Percentiles rank a stretch among this genome's conserved stretches.
phyloP scores from a whole-genome alignment of 169 alveolate species.

The Miamiensis avidus region DNA sequence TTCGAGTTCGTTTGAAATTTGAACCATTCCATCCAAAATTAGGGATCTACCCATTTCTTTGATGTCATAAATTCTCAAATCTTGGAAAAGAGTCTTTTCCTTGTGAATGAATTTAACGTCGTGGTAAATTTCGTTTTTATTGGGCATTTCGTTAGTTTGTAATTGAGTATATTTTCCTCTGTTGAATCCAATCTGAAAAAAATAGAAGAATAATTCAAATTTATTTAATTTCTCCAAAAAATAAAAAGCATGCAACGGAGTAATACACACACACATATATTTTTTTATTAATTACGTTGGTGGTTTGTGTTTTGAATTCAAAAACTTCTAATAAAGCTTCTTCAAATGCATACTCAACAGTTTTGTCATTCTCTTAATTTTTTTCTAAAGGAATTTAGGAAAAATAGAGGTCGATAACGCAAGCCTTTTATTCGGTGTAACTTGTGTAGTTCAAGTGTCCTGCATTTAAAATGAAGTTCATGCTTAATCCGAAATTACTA shows the following conservation, averaged over 20 bases:
- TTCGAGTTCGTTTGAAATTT: slow-evolving; percentile 19
- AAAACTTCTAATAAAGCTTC: not conserved
- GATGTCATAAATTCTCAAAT: slow-evolving; percentile 29
- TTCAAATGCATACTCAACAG: not conserved
- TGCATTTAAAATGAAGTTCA: not conserved
- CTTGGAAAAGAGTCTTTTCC: slow-evolving; percentile 36
- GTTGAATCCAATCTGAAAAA: not conserved
- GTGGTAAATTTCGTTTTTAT: slow-evolving; percentile 18
- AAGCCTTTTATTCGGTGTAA: not conserved
- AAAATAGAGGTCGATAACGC: not conserved
- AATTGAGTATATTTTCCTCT: slow-evolving; percentile 19
- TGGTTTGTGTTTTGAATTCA: not conserved
- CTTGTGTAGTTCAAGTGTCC: not conserved
- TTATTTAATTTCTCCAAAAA: no score
- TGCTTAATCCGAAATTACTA: not conserved
- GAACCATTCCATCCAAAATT: slow-evolving; percentile 23
- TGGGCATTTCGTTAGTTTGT: slow-evolving; percentile 1
- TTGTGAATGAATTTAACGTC: slow-evolving; percentile 35
- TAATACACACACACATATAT: no score
- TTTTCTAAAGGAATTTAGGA: not conserved
- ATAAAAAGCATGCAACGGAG: no score
- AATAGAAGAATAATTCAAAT: not conserved
- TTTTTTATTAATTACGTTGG: not conserved
- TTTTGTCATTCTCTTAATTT: not conserved
- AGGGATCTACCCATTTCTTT: slow-evolving; percentile 21